phyloP scores from a whole-genome alignment of 2,329 filamentous ascomycete species.

The Fusarium multiceps region DNA sequence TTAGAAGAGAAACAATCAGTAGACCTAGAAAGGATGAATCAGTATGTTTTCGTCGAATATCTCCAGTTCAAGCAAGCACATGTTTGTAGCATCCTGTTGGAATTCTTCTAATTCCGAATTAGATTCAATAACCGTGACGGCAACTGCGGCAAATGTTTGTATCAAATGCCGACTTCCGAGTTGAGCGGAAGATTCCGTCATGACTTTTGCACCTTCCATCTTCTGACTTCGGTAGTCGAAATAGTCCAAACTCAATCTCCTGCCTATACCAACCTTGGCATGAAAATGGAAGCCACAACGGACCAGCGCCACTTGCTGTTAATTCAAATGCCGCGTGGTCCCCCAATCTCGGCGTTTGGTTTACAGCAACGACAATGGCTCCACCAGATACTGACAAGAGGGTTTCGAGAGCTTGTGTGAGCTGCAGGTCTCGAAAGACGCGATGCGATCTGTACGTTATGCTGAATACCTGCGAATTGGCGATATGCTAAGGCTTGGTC shows the following conservation, averaged over 20 bases:
- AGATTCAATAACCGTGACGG: not conserved
- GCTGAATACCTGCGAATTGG: not conserved
- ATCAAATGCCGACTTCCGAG: not conserved
- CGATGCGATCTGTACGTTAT: constrained; percentile 34
- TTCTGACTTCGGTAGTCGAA: not conserved
- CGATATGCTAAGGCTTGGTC: not conserved
- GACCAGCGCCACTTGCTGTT: not conserved
- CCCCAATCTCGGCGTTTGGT: constrained; percentile 22
- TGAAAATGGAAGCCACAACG: not conserved
- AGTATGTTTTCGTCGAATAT: not conserved
- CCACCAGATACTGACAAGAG: constrained; percentile 28
- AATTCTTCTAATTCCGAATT: not conserved
- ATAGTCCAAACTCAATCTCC: constrained; percentile 1
- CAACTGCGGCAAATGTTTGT: not conserved
- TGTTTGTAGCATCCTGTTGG: not conserved
- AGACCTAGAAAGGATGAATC: not conserved
- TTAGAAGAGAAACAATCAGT: not conserved
- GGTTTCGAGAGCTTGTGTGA: constrained; percentile 34
- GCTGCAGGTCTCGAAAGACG: constrained; percentile 36
- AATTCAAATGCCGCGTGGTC: constrained; percentile 19
- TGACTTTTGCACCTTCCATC: not conserved
- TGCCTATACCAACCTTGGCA: not conserved
- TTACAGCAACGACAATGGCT: constrained; percentile 2
- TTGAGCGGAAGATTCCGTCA: not conserved
- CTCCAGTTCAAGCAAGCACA: not conserved